These are phyloP conservation scores for Cordia subcordata DNA, from an alignment of 257 asterid species.

Conservation along the genomic window DNA sequence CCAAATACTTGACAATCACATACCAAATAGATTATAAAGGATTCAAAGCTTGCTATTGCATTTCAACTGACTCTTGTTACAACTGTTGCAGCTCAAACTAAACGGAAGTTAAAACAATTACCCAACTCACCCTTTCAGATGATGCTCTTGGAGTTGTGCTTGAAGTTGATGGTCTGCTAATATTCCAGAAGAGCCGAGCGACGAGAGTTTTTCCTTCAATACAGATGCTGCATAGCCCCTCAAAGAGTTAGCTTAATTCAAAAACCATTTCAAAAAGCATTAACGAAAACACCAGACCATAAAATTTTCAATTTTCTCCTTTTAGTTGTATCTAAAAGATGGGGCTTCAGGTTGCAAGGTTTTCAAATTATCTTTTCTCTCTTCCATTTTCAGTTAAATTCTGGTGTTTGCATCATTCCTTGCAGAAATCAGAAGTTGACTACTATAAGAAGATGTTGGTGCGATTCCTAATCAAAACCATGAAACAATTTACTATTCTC, in stretches of 20 bases:
- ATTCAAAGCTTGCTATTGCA: not conserved
- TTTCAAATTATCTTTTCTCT: too few species aligned
- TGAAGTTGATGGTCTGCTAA: conserved; percentile 99
- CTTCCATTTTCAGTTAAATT: too few species aligned
- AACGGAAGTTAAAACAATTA: not conserved
- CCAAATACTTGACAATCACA: not conserved
- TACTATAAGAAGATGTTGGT: too few species aligned
- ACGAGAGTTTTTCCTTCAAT: conserved; percentile 91
- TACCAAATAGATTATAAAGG: too few species aligned
- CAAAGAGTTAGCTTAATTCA: not conserved
- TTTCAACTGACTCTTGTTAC: not conserved
- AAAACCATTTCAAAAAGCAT: conserved; percentile 1
- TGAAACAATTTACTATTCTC: too few species aligned
- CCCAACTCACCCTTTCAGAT: conserved; percentile 82
- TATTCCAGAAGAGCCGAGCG: conserved; percentile 98
- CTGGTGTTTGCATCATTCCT: too few species aligned
- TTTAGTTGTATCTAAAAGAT: too few species aligned
- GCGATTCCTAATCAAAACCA: too few species aligned
- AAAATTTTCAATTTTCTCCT: not conserved
- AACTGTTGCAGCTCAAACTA: not conserved
- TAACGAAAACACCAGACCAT: not conserved
- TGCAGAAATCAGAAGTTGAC: too few species aligned
- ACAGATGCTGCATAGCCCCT: conserved; percentile 65
- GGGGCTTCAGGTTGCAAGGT: too few species aligned
- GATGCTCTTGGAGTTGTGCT: conserved; percentile 92